Evolutionary conservation across 805 yeast genomes (phyloP).

Genomic region (Yarrowia sp.): DNA sequence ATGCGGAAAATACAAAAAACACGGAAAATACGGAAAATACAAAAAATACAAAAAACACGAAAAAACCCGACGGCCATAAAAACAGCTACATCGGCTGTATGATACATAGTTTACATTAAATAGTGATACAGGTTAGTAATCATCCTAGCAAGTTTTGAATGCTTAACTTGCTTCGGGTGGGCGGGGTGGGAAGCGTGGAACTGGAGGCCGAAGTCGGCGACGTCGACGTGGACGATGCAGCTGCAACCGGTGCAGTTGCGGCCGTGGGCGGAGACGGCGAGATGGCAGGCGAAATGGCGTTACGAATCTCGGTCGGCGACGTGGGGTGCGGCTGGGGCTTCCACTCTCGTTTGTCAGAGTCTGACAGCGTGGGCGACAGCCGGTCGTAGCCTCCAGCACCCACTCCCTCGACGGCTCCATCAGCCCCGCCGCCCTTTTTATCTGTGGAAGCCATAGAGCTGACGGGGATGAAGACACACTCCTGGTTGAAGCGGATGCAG

Average conservation of each 20-base stretch:
- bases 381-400: background rate
- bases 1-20: too few relatives aligned
- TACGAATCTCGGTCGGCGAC: slow-evolving; percentile 15
- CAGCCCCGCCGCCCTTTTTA: background rate
- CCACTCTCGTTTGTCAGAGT: slow-evolving; percentile 16
- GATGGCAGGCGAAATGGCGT: background rate
- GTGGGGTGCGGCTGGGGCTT: slow-evolving; percentile 16
- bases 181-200: slow-evolving; percentile 12
- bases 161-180: slow-evolving; percentile 22
- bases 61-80: too few relatives aligned
- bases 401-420: background rate
- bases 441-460: slow-evolving; percentile 27
- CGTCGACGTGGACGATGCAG: background rate
- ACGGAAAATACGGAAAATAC: too few relatives aligned
- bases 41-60: too few relatives aligned
- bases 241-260: background rate
- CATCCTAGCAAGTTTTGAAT: slow-evolving; percentile 19
- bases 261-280: background rate
- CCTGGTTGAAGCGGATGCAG: slow-evolving; percentile 36
- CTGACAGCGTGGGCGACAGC: slow-evolving; percentile 5
- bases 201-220: background rate
- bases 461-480: slow-evolving; percentile 38
- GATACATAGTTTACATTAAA: slow-evolving; percentile 18
- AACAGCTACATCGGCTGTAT: background rate
- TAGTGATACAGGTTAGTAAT: slow-evolving; percentile 18